A percentile compares a stretch with the other conserved stretches of the same genome.
These are phyloP conservation scores for Pachyrhizus erosus DNA, from an alignment of 306 rosid genomes.

Conservation along the genomic window DNA sequence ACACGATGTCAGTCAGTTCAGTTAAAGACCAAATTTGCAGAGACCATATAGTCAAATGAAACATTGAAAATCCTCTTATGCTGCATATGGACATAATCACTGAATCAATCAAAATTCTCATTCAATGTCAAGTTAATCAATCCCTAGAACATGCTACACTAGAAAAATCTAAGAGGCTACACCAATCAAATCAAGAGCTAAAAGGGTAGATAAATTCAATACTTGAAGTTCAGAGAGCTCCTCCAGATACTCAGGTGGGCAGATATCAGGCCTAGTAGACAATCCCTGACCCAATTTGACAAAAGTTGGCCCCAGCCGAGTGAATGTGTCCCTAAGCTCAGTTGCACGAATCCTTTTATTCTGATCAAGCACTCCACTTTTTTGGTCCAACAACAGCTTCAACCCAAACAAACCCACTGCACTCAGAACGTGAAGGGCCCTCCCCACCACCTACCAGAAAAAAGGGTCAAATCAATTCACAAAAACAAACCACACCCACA, in stretches of 20 bases:
- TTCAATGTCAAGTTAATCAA: conserved; percentile 4
- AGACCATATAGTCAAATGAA: background rate
- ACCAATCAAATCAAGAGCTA: conserved; percentile 28
- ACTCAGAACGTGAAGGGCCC: conserved; percentile 74
- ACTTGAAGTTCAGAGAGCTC: conserved; percentile 95
- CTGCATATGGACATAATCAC: conserved; percentile 27
- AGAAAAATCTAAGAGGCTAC: background rate
- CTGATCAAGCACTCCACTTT: conserved; percentile 61
- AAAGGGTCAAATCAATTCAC: background rate
- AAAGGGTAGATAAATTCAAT: conserved; percentile 32
- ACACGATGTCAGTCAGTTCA: background rate
- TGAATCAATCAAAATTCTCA: conserved; percentile 8
- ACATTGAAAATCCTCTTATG: background rate
- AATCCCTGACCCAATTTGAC: conserved; percentile 95
- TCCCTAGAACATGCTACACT: conserved; percentile 14
- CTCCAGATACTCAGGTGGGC: conserved; percentile 87
- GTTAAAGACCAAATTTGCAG: background rate
- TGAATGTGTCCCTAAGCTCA: conserved; percentile 71
- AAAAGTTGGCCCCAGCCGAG: conserved; percentile 93
- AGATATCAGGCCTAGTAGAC: conserved; percentile 93
- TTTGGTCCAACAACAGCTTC: conserved; percentile 68
- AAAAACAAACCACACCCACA: background rate
- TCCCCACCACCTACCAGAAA: conserved; percentile 58
- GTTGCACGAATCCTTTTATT: conserved; percentile 73
- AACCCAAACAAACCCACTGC: conserved; percentile 65